Evolutionary conservation across 176 grass and related monocot genomes (phyloP), one percentile per base, ranked within the genome.

Genomic region (Microstegium vimineum): DNA sequence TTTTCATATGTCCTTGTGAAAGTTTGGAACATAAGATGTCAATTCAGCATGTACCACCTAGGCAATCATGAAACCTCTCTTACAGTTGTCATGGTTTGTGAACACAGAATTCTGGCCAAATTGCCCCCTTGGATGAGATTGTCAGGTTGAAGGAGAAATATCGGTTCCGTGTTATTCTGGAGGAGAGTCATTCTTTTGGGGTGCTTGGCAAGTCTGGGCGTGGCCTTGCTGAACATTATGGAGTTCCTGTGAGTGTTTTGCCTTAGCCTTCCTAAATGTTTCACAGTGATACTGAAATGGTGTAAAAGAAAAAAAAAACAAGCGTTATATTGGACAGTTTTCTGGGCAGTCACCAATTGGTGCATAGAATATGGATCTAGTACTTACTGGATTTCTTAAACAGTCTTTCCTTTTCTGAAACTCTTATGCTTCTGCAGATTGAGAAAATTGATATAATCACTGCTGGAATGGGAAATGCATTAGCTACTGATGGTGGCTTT

Each of bases 401-500:
- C 14, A n/a, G n/a, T 82, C 9, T 32, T 66, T 23, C 28, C 20
- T 69, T 77, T 71, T 79, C 54, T 83, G 46, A 86, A 66, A 68
- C 75, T 75, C 45, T n/a, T 28, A 72, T 71, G 67, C 72, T 66
- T 79, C 23, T 56, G 37, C 92, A 98, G 92, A 80, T 98, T 91
- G 92, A 98, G 16, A 93, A 98, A 88, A 91, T 98, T 84, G 95
- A 94, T 86, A 98, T 94, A 73, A 98, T 94, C 70, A 98, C 95
- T 76, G 95, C 95, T 80, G 92, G 95, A 75, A 98, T 98, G 95
- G 95, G 95, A 79, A 98, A 98, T 88, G 90, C 95, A 38, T 72
- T 94, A 66, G 95, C 92, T 49, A 98, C 89, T 62, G 92, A 98
- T 76, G 95, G 95, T 71, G 95, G 95, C 23, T 98, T 98, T 82